Conservation (phyloP, 2,329 filamentous ascomycete species). For the Mariannaea sp. region DNA sequence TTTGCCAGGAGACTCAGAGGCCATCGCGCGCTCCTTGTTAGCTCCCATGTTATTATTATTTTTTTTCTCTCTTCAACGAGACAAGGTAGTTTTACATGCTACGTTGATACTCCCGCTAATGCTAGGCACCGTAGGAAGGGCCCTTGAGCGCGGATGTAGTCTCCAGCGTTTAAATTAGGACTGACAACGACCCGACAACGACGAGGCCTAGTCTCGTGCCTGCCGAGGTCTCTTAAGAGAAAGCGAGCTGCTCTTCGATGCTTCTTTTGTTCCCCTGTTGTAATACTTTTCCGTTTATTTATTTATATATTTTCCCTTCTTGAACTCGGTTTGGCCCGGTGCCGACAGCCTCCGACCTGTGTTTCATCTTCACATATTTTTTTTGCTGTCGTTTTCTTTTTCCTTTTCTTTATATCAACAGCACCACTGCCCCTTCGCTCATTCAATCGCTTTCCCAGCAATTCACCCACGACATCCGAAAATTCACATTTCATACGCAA, state of each 20-base stretch:
- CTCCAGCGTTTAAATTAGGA: constrained; percentile 33
- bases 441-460: background rate
- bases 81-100: no score
- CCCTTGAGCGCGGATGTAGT: no score
- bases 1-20: constrained; percentile 32
- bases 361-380: background rate
- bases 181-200: constrained; percentile 25
- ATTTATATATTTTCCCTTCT: background rate
- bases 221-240: constrained; percentile 18
- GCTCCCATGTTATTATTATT: constrained; percentile 1
- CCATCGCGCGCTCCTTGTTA: constrained; percentile 11
- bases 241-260: constrained; percentile 11
- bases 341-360: background rate
- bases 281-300: constrained; percentile 1
- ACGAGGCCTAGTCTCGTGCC: constrained; percentile 28
- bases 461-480: background rate
- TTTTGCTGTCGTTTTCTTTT: constrained; percentile 6
- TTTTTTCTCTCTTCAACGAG: no score
- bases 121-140: no score
- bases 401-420: background rate
- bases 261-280: constrained; percentile 8
- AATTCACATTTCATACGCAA: background rate
- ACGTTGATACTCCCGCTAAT: no score
- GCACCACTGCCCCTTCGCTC: background rate
- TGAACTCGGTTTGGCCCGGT: constrained; percentile 12